These are phyloP conservation scores for Curvularia lunata DNA, from an alignment of 2,329 filamentous ascomycete species.

Conservation along the genomic window DNA sequence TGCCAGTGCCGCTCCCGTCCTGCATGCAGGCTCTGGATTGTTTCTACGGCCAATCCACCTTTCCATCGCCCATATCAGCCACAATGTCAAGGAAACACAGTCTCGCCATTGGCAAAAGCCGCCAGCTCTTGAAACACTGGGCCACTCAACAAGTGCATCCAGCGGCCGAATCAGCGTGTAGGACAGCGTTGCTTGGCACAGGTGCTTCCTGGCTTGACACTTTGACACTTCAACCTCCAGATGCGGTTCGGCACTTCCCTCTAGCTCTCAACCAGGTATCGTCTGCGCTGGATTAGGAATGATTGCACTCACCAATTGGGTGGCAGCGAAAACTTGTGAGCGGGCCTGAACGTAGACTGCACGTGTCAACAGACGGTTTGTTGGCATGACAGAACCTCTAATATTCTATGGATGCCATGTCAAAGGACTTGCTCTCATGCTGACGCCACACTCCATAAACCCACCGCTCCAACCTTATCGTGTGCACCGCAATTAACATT, in stretches of 20 bases:
- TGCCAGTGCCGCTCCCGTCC: constrained; percentile 8
- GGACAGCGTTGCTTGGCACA: neutral
- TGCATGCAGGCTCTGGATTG: neutral
- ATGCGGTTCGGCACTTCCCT: neutral
- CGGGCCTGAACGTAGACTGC: neutral
- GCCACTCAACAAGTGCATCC: neutral
- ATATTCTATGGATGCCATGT: neutral
- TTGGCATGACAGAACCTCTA: neutral
- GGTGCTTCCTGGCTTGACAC: neutral
- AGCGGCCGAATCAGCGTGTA: neutral
- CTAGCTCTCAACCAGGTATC: neutral
- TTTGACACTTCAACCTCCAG: neutral
- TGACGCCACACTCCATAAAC: constrained; percentile 8
- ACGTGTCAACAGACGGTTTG: neutral
- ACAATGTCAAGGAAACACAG: neutral
- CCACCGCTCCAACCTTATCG: constrained; percentile 4
- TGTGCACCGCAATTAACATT: constrained; percentile 11
- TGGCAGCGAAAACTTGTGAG: constrained; percentile 1
- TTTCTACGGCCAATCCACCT: constrained; percentile 9
- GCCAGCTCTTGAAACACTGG: constrained; percentile 2
- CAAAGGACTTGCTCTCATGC: constrained; percentile 2
- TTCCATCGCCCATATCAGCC: neutral
- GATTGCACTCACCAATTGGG: neutral
- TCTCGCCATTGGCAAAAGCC: neutral
- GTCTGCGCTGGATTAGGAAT: neutral